Evolutionary conservation across 2,329 filamentous ascomycete genomes (phyloP).

Genomic region (Pestalotiopsis sp.): DNA sequence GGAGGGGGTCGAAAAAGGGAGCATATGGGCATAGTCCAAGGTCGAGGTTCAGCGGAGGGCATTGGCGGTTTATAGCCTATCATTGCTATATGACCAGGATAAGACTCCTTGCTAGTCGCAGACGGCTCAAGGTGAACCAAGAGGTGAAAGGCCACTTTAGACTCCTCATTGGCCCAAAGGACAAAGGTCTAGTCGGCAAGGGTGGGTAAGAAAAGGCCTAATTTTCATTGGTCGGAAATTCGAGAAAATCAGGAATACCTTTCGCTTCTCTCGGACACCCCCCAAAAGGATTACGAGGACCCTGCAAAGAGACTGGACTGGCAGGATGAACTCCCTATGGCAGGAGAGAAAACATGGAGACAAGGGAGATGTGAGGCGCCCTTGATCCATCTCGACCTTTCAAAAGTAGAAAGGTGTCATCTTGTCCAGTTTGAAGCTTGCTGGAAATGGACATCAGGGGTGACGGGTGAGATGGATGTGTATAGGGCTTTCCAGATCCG

Average conservation of each 20-base stretch:
- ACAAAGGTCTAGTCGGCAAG: not conserved
- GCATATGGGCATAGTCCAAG: not conserved
- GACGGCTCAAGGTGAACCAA: conserved; percentile 14
- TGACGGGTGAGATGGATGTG: not conserved
- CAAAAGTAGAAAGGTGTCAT: conserved; percentile 4
- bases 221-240: conserved; percentile 11
- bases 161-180: conserved; percentile 9
- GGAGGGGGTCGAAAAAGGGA: conserved; percentile 1
- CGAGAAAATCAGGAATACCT: conserved; percentile 7
- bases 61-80: conserved; percentile 14
- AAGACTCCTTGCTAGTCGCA: conserved; percentile 15
- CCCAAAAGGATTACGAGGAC: not conserved
- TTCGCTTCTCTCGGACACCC: not conserved
- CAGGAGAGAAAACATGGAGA: not conserved
- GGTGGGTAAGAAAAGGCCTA: conserved; percentile 9
- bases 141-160: conserved; percentile 10
- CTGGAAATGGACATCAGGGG: conserved; percentile 4
- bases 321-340: not conserved
- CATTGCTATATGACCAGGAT: conserved; percentile 14
- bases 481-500: not conserved
- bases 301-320: not conserved
- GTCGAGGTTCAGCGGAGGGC: conserved; percentile 11
- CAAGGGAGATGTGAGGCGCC: not conserved
- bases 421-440: conserved; percentile 9
- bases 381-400: not conserved